Evolutionary conservation across 768 basidiomycete genomes (phyloP), one percentile per base, ranked within the genome.

Genomic region (Mycena amicta): DNA sequence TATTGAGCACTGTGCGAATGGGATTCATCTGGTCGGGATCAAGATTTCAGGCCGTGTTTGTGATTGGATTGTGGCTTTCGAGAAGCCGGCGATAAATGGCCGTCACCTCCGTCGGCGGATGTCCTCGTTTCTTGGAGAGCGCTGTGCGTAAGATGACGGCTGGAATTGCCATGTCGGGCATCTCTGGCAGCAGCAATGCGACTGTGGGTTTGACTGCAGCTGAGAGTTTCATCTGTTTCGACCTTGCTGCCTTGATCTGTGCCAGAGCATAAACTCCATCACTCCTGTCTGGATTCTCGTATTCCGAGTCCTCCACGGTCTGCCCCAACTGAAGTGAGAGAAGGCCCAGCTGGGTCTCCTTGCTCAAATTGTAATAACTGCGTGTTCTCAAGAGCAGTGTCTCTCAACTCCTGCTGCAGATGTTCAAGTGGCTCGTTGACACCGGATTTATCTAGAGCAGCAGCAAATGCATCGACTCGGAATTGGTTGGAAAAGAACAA

Each of bases 21-120:
- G 59, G 59, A 28, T 56, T 52, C 33, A 39, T 59, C 23, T 60
- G 59, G 27, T 60, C 59, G 20, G 33, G 29, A 30, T 59, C 58
- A n/a, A 20, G 31, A 30, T n/a, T 16, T 25, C 3, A 3, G 4
- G 4, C 20, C 11, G 20, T 20, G 6, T 20, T 20, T 13, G 41
- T 43, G 11, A 20, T 22, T 6, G 20, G 12, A 43, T 43, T 8
- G 11, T 43, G 11, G 20, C 41, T 20, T 6, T 43, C 20, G 6
- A 43, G 20, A 12, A 43, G 20, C 12, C 41, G 41, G 20, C 41
- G 41, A 43, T 12, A 43, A 20, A 43, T 12, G 20, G 20, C 20
- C 13, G 20, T 43, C 41, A 12, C 12, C 6, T 8, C 12, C 6
- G 41, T 20, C 6, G 20, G 13, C 12, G 11, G 11, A 6, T 5